A percentile compares a stretch with the other conserved stretches of the same genome.
phyloP scores from a whole-genome alignment of 2,329 filamentous ascomycete species.

The Dothistroma pini region DNA sequence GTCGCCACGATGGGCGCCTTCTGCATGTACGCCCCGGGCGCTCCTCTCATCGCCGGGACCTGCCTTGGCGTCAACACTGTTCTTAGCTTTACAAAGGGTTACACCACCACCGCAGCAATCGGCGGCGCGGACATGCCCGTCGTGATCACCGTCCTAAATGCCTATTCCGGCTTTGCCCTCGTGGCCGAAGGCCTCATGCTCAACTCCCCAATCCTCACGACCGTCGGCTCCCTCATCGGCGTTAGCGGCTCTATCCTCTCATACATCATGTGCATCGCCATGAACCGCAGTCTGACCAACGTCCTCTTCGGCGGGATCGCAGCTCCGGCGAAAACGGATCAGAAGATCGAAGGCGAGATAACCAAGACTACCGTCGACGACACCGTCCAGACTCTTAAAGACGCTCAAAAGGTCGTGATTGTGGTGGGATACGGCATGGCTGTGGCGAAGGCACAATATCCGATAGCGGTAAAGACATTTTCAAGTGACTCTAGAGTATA shows the following conservation, averaged over 20 bases:
- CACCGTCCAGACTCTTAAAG: conserved; percentile 68
- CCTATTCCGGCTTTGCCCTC: conserved; percentile 84
- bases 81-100: conserved; percentile 80
- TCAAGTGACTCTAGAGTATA: too few relatives aligned
- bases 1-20: conserved; percentile 81
- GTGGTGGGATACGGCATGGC: conserved; percentile 94
- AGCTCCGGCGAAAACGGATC: conserved; percentile 58
- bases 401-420: conserved; percentile 81
- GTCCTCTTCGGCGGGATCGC: conserved; percentile 82
- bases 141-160: conserved; percentile 85
- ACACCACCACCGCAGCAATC: conserved; percentile 81
- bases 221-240: conserved; percentile 80
- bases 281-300: conserved; percentile 88
- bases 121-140: conserved; percentile 94
- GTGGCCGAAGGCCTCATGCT: conserved; percentile 92
- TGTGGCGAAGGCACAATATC: conserved; percentile 88
- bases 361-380: conserved; percentile 78
- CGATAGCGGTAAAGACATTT: conserved; percentile 54
- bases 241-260: conserved; percentile 86
- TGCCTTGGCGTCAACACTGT: conserved; percentile 72
- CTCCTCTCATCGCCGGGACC: conserved; percentile 72
- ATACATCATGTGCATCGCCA: conserved; percentile 82
- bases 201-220: conserved; percentile 78
- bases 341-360: conserved; percentile 75
- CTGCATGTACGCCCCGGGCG: conserved; percentile 73